These are phyloP conservation scores for Cercospora canescens DNA, from an alignment of 2,329 filamentous ascomycete species.

Conservation along the genomic window DNA sequence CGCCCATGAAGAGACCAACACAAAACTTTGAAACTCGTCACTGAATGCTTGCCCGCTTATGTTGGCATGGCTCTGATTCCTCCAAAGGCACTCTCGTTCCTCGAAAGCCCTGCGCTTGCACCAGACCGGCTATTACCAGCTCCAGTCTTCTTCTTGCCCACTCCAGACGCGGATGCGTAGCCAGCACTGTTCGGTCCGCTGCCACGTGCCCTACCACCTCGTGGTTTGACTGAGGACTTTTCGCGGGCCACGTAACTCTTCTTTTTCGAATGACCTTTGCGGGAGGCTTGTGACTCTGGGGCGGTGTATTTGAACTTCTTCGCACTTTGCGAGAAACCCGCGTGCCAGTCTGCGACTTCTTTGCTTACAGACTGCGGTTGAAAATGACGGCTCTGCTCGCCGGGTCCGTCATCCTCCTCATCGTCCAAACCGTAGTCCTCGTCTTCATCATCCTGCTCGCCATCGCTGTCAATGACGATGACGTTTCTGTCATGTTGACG, in stretches of 20 bases:
- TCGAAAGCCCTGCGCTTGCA: background rate
- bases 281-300: background rate
- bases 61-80: conserved; percentile 2
- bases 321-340: conserved; percentile 3
- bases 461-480: conserved; percentile 41
- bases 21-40: too few relatives aligned
- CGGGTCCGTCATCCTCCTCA: conserved; percentile 33
- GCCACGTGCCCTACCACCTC: background rate
- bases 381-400: conserved; percentile 17
- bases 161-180: conserved; percentile 8
- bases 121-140: background rate
- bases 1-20: background rate
- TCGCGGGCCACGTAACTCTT: conserved; percentile 1
- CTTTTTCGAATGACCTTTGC: background rate
- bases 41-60: background rate
- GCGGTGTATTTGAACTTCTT: conserved; percentile 2
- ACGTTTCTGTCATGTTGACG: conserved; percentile 51
- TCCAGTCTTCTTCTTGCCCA: conserved; percentile 1
- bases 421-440: conserved; percentile 1
- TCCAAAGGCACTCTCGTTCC: background rate
- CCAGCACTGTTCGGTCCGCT: conserved; percentile 5
- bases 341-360: conserved; percentile 12
- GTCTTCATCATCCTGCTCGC: conserved; percentile 18
- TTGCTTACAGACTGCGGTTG: background rate
- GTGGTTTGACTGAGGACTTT: background rate